Conservation (phyloP, 306 rosid species). For the Herpetospermum pedunculosum region DNA sequence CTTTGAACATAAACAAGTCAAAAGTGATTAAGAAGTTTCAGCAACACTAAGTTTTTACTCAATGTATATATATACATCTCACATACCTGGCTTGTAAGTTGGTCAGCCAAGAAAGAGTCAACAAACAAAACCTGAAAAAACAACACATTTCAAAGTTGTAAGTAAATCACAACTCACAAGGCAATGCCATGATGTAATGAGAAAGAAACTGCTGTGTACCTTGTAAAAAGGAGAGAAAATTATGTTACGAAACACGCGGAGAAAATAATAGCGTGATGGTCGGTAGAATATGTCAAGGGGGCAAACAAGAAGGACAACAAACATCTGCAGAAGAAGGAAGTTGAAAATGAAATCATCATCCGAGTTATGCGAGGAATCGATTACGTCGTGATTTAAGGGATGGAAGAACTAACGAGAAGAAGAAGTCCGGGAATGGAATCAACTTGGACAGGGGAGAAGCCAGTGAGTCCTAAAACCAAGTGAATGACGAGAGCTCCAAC, state of each 20-base stretch:
- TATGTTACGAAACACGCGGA: constrained; percentile 68
- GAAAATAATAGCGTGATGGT: constrained; percentile 70
- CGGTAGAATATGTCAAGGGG: constrained; percentile 80
- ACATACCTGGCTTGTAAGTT: constrained; percentile 88
- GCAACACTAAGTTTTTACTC: background rate
- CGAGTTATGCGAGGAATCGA: background rate
- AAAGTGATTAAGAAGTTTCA: background rate
- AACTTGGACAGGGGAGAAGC: constrained; percentile 42
- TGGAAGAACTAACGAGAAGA: constrained; percentile 42
- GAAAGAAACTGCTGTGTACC: constrained; percentile 23
- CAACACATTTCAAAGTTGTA: background rate
- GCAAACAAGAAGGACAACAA: constrained; percentile 41
- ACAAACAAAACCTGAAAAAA: constrained; percentile 56
- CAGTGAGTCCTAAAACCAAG: constrained; percentile 48
- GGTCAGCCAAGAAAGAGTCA: constrained; percentile 95
- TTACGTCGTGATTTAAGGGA: constrained; percentile 7
- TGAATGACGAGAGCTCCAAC: constrained; percentile 86
- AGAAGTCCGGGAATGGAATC: constrained; percentile 80
- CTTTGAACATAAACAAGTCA: constrained; percentile 21
- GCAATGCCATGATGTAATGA: background rate
- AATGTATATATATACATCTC: constrained; percentile 2
- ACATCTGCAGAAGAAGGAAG: constrained; percentile 28
- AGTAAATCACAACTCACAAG: background rate
- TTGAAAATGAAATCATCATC: background rate
- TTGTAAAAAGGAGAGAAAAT: constrained; percentile 68